These are phyloP conservation scores for Exophiala spinifera DNA, from an alignment of 2,329 filamentous ascomycete species.

Conservation along the genomic window DNA sequence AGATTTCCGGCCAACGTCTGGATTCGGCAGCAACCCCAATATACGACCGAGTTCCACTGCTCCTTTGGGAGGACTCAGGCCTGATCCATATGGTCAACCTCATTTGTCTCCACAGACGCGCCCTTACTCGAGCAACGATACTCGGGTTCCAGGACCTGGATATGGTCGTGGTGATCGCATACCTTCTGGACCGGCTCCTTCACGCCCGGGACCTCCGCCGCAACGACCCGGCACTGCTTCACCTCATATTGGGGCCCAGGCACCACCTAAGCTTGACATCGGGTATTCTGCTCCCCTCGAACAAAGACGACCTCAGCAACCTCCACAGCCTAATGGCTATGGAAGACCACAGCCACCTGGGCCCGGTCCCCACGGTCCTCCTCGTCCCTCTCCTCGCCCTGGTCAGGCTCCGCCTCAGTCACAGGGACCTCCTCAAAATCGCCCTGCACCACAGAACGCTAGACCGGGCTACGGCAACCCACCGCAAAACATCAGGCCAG, in stretches of 20 bases:
- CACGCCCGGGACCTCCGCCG: conserved; percentile 8
- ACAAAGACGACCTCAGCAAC: conserved; percentile 18
- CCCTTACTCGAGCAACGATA: conserved; percentile 20
- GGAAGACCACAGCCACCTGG: not conserved
- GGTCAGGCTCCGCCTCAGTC: conserved; percentile 14
- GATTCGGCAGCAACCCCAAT: conserved; percentile 49
- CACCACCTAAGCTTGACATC: conserved; percentile 43
- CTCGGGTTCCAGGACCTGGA: conserved; percentile 33
- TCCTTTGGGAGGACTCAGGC: conserved; percentile 19
- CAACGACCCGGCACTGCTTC: conserved; percentile 2
- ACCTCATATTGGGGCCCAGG: not conserved
- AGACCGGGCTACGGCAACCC: conserved; percentile 13
- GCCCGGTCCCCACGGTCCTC: conserved; percentile 30
- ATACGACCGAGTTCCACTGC: conserved; percentile 41
- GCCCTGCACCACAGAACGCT: conserved; percentile 10
- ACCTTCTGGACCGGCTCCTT: conserved; percentile 14
- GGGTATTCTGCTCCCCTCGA: conserved; percentile 48
- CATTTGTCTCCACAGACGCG: conserved; percentile 18
- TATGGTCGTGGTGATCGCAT: conserved; percentile 20
- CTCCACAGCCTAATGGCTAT: conserved; percentile 11
- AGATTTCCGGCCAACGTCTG: conserved; percentile 44
- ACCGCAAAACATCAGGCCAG: conserved; percentile 18
- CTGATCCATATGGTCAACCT: conserved; percentile 24
- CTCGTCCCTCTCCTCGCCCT: conserved; percentile 36
- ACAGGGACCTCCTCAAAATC: conserved; percentile 18